Conservation (phyloP, 495 filamentous ascomycete species). For the Pyrenula aspistea region DNA sequence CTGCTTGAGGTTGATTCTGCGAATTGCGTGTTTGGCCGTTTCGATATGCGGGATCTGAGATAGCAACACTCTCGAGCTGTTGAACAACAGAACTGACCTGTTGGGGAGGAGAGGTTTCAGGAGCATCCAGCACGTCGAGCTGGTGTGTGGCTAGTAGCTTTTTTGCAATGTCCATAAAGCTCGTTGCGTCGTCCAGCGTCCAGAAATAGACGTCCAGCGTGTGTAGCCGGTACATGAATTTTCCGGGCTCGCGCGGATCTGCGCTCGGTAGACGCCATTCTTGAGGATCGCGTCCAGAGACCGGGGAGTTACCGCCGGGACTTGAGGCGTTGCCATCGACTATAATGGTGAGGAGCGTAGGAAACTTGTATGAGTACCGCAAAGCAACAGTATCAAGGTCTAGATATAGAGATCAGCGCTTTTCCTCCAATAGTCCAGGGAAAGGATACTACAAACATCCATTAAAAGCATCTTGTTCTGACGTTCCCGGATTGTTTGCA, state of each 20-base stretch:
- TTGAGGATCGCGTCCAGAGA: constrained; percentile 28
- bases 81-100: constrained; percentile 70
- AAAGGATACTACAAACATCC: constrained; percentile 45
- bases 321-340: constrained; percentile 43
- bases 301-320: constrained; percentile 8
- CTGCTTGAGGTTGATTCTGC: constrained; percentile 21
- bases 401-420: constrained; percentile 15
- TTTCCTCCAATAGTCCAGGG: background rate
- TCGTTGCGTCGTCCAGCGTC: constrained; percentile 59
- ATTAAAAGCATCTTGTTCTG: constrained; percentile 82
- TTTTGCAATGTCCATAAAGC: constrained; percentile 56
- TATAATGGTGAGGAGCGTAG: constrained; percentile 60
- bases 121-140: constrained; percentile 33
- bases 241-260: constrained; percentile 55
- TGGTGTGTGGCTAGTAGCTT: constrained; percentile 49
- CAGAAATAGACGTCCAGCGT: constrained; percentile 87
- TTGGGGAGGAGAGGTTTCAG: constrained; percentile 35
- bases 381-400: constrained; percentile 53
- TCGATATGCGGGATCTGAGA: constrained; percentile 49
- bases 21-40: constrained; percentile 37
- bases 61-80: constrained; percentile 68
- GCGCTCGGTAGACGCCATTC: constrained; percentile 72
- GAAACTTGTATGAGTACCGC: constrained; percentile 66
- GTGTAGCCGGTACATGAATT: constrained; percentile 64
- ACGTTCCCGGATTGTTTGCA: constrained; percentile 74